Base-by-base conservation (phyloP, 2,329 filamentous ascomycete species). In the Calonectria ilicicola region DNA sequence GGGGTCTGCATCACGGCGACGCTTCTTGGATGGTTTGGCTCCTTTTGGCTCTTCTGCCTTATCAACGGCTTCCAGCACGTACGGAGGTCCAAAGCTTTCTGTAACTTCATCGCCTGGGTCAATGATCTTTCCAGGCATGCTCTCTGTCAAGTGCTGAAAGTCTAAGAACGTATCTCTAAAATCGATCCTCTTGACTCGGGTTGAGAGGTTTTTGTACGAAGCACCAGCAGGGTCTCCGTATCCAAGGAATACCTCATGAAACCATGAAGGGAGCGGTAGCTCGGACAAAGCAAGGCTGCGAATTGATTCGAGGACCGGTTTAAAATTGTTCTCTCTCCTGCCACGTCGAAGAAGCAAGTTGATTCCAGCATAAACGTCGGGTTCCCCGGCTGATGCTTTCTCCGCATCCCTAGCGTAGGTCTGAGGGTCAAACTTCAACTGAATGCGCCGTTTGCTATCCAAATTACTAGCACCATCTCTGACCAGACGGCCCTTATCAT, bases 171-270 rank as follows among this genome's bases (percentile, higher is more conserved):
- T 98, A 81, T 99, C 97, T 68, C 95, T 90, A 82, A 95, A 98
- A 82, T 99, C 95, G 66, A 99, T 87, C 68, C 90, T 94, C 79
- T 92, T 91, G 75, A 98, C 88, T 71, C 92, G 90, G 82, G 95
- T 97, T 1, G 94, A 86, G 19, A 99, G 86, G 64, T 95, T 93
- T 75, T 94, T 95, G 85, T 98, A 98, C 26, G 92, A 94, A 40
- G 97, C 97, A 71, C 94, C 93, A 35, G 95, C 91, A 70, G 97
- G 96, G 83, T 99, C 96, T 58, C 97, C 97, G 82, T 98, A 98
- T 3, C 97, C 97, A n/a, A 99, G 87, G 83, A 98, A 99, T 12
- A 98, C 96, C 77, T 98, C 97, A 80, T 98, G 95, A 51, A 99
- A 88, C 97, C 97, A 99, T 2, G 93, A 91, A 17, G 97, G 95